phyloP scores from a whole-genome alignment of 345 rosid genomes.

The Sapria himalayana region DNA sequence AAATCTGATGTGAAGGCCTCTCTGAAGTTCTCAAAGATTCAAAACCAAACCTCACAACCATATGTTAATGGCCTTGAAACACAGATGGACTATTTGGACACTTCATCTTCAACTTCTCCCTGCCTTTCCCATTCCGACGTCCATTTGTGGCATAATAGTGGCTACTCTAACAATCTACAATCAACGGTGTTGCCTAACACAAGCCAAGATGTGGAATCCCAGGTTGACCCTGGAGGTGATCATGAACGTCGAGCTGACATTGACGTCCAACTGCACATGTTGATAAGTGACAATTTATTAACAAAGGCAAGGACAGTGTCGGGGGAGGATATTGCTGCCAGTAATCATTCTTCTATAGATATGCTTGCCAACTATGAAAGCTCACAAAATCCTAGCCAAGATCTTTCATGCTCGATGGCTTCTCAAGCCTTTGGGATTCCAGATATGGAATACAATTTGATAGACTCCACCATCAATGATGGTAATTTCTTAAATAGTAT shows the following conservation, averaged over 20 bases:
- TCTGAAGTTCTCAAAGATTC: conserved; percentile 26
- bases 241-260: conserved; percentile 15
- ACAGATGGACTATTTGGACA: conserved; percentile 40
- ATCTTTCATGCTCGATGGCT: conserved; percentile 41
- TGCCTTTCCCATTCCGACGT: conserved; percentile 39
- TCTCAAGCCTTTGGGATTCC: conserved; percentile 49
- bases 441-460: conserved; percentile 31
- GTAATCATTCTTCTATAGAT: conserved; percentile 24
- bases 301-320: conserved; percentile 21
- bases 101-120: conserved; percentile 52
- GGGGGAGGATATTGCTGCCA: conserved; percentile 29
- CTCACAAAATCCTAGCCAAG: conserved; percentile 34
- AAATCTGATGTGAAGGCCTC: conserved; percentile 42
- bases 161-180: conserved; percentile 21
- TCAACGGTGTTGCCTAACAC: conserved; percentile 22
- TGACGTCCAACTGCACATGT: conserved; percentile 16
- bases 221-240: conserved; percentile 23
- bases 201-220: conserved; percentile 33
- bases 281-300: conserved; percentile 18
- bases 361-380: conserved; percentile 21
- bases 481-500: conserved; percentile 21
- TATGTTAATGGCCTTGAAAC: conserved; percentile 21
- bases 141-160: conserved; percentile 29
- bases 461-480: conserved; percentile 33
- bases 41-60: conserved; percentile 21